Evolutionary conservation across 164 flowering plant species (phyloP), one percentile per base, ranked within the genome.

Genomic region (Nymphaea colorata): DNA sequence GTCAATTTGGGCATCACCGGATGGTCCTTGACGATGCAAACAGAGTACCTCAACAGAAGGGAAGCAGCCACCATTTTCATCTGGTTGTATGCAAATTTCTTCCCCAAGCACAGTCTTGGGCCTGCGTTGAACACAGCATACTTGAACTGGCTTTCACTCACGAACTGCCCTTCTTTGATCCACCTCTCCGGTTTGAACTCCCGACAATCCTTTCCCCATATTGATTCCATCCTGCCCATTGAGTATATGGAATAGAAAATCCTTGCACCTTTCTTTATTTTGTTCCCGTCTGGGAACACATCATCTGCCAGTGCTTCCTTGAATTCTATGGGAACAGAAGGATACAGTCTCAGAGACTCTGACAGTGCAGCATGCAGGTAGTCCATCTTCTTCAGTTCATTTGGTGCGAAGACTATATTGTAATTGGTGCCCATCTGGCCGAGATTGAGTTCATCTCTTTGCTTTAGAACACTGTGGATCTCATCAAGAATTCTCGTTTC

Each of bases 41-140:
- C 75, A 16, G 72, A 63, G 47, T 81, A 84, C 79, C 83, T 78
- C 70, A 72, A 67, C 47, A 86, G 69, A 18, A 86, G 68, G 0
- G 87, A 79, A 55, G 88, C 84, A 53, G 82, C 91, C 73, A 83
- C 81, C 85, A 81, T 80, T 60, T 86, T 84, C 91, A 86, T 86
- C 79, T 86, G 88, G 75, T 73, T 68, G 77, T 80, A 86, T 3
- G 91, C 91, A 73, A 86, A 83, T 51, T 78, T 79, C 76, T 82
- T 86, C 55, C 87, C 91, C 6, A 82, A 66, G 66, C 91, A 86
- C 43, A 84, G 65, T 70, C 88, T 82, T 2, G 88, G 87, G 3
- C 91, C 88, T 0, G 75, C 88, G 43, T 86, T 84, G 55, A 86
- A 84, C 63, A 82, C 86, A 0, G 73, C 70, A 61, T 79, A 84